Conservation (phyloP, 495 filamentous ascomycete genomes). For the Terfezia boudieri region DNA sequence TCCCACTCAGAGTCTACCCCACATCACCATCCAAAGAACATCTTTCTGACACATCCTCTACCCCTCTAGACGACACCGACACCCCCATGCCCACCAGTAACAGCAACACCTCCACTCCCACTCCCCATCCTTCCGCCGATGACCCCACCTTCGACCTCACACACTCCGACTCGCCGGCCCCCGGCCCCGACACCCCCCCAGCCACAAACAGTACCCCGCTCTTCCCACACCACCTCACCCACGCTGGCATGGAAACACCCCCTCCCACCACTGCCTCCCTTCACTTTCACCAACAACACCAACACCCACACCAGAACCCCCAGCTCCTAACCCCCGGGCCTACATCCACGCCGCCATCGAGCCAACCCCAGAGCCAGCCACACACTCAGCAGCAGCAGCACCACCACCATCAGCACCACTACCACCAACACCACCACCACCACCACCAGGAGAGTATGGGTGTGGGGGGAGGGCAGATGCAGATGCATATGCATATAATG, state of each 20-base stretch:
- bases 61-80: background rate
- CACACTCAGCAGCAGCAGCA: too few species aligned
- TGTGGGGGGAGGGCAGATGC: background rate
- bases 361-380: too few species aligned
- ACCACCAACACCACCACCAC: too few species aligned
- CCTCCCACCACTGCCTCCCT: background rate
- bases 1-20: too few species aligned
- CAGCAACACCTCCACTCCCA: background rate
- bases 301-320: background rate
- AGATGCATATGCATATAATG: too few species aligned
- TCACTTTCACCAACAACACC: too few species aligned
- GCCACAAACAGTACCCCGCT: background rate
- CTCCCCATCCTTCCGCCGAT: background rate
- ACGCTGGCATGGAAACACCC: background rate
- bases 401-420: too few species aligned
- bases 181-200: background rate
- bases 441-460: too few species aligned
- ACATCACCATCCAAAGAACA: too few species aligned
- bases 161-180: background rate
- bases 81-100: background rate
- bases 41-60: too few species aligned
- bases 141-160: background rate
- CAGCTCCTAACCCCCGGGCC: background rate
- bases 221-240: background rate
- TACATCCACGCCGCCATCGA: background rate